Conservation (phyloP, 2,329 filamentous ascomycete genomes). For the Hypoxylon sp. region DNA sequence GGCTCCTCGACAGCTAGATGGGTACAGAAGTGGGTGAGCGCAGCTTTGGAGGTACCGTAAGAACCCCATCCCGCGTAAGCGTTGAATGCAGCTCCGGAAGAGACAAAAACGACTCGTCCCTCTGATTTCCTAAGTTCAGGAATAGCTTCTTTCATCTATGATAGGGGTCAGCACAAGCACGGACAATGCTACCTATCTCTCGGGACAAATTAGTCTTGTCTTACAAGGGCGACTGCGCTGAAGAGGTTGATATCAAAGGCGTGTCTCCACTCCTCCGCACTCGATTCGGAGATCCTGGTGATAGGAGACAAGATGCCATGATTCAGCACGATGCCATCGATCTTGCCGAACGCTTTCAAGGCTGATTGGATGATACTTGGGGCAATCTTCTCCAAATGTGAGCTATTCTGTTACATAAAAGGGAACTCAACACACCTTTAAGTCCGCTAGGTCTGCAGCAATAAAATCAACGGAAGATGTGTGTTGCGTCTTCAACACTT, state of each 20-base stretch:
- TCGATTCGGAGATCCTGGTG: slow-evolving; percentile 74
- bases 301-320: slow-evolving; percentile 87
- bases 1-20: slow-evolving; percentile 84
- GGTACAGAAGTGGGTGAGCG: slow-evolving; percentile 80
- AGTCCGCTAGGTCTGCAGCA: slow-evolving; percentile 66
- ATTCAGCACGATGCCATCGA: slow-evolving; percentile 90
- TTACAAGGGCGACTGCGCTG: slow-evolving; percentile 81
- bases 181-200: background rate
- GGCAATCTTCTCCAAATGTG: slow-evolving; percentile 59
- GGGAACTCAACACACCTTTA: slow-evolving; percentile 56
- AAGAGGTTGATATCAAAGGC: slow-evolving; percentile 90
- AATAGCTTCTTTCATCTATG: slow-evolving; percentile 77
- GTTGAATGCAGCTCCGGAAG: slow-evolving; percentile 78
- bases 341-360: slow-evolving; percentile 72
- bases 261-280: slow-evolving; percentile 79
- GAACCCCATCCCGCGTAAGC: slow-evolving; percentile 80
- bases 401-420: slow-evolving; percentile 13
- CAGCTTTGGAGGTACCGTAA: slow-evolving; percentile 87
- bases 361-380: slow-evolving; percentile 74
- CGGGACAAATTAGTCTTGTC: slow-evolving; percentile 34
- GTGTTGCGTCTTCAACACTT: slow-evolving; percentile 64
- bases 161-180: slow-evolving; percentile 46
- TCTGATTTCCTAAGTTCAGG: slow-evolving; percentile 74
- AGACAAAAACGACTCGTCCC: slow-evolving; percentile 82
- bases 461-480: slow-evolving; percentile 67